phyloP scores from a whole-genome alignment of 805 yeast species.

The Suhomyces sp. region DNA sequence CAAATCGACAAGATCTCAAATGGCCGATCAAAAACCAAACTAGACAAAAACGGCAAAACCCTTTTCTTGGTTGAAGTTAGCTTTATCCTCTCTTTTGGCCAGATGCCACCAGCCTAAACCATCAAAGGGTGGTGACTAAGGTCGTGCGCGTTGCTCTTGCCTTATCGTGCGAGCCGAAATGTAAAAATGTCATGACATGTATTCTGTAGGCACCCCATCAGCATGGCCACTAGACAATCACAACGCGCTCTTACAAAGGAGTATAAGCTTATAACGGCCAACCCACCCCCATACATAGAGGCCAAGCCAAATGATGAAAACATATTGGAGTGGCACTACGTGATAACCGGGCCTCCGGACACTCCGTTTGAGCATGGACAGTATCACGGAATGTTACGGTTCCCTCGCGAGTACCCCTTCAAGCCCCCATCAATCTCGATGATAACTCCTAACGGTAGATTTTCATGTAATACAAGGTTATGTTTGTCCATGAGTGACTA shows the following conservation, averaged over 20 bases:
- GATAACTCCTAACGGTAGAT: slow-evolving; percentile 88
- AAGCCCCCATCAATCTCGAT: slow-evolving; percentile 88
- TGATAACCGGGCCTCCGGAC: slow-evolving; percentile 87
- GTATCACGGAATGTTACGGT: slow-evolving; percentile 82
- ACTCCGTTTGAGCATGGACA: slow-evolving; percentile 87
- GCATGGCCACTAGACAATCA: slow-evolving; percentile 41
- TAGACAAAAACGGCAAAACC: slow-evolving; percentile 9
- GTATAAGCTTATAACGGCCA: slow-evolving; percentile 70
- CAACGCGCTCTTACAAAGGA: slow-evolving; percentile 66
- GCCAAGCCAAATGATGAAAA: slow-evolving; percentile 88
- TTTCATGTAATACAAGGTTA: slow-evolving; percentile 73
- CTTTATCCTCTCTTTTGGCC: slow-evolving; percentile 29
- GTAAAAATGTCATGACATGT: background rate
- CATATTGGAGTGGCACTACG: slow-evolving; percentile 90
- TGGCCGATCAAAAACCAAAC: slow-evolving; percentile 14
- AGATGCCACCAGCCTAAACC: background rate
- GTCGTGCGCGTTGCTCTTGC: background rate
- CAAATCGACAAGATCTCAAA: slow-evolving; percentile 11
- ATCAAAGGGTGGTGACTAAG: background rate
- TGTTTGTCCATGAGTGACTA: slow-evolving; percentile 93
- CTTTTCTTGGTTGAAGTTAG: slow-evolving; percentile 14
- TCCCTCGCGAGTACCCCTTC: slow-evolving; percentile 85
- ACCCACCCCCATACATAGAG: slow-evolving; percentile 78
- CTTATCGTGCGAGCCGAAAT: background rate
- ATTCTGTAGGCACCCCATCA: background rate